Evolutionary conservation across 2,329 filamentous ascomycete species (phyloP).

Genomic region (Colletotrichum limetticola): DNA sequence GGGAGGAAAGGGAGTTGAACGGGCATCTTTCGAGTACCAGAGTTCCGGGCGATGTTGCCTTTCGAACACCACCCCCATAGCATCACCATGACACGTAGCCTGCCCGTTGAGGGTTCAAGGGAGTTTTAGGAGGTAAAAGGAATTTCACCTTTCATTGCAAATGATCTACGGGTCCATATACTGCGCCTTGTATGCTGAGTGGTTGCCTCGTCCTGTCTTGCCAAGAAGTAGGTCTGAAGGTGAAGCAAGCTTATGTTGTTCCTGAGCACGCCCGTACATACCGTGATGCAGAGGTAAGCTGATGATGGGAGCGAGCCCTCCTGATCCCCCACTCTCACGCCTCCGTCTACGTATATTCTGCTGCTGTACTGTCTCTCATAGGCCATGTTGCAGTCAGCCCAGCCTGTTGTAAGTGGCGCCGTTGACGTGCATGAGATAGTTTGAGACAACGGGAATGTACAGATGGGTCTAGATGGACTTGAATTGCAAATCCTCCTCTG

Average conservation of each 20-base stretch:
- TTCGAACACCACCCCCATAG: neutral
- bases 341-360: neutral
- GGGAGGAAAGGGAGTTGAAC: constrained; percentile 4
- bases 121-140: neutral
- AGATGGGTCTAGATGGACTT: neutral
- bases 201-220: neutral
- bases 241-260: neutral
- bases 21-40: neutral
- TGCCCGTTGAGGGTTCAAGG: neutral
- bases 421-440: constrained; percentile 6
- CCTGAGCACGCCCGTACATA: neutral
- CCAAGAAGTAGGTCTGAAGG: neutral
- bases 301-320: neutral
- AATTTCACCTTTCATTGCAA: neutral
- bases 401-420: constrained; percentile 5
- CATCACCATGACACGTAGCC: constrained; percentile 1
- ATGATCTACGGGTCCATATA: neutral
- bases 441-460: constrained; percentile 13
- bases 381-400: neutral
- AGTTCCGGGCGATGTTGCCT: neutral
- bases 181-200: neutral
- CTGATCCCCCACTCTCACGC: neutral
- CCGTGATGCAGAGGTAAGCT: neutral
- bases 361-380: neutral
- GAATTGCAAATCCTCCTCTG: constrained; percentile 7